Evolutionary conservation across 768 basidiomycete species (phyloP), one percentile per base, ranked within the genome.

Genomic region (Suillus hirtellus): DNA sequence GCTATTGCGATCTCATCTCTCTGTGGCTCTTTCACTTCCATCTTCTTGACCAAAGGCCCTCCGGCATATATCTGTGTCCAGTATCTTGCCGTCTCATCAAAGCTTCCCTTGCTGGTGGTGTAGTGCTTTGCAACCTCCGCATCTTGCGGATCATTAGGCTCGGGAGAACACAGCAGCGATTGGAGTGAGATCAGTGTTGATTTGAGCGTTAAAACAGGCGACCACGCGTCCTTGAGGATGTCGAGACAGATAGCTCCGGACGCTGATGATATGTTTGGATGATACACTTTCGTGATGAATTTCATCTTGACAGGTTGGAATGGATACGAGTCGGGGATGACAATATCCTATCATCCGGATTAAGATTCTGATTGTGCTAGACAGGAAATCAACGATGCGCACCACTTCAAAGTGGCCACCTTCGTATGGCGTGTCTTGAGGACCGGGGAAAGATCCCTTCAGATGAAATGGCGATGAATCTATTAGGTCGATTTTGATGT

Each of bases 281-380:
- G 95, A 73, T 95, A 97, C 35, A 96, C 90, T 75, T 95, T 95
- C 43, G 96, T 99, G 65, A 96, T 88, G 78, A 99, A 98, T 75
- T 95, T 96, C 94, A 98, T 97, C 83, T 98, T 97, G 60, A 96
- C 90, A 0, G 96, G 95, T 72, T 95, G 91, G 75, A 95, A 93
- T 19, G 92, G 93, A 72, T 94, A 94, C 56, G 92, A 86, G 50
- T 95, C 93, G 9, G 95, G 95, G 69, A 98, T 93, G 21, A 89
- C 82, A 67, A 98, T 98, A 72, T 98, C 95, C 93, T 94, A 70
- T 40, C 27, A 42, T 8, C 35, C 24, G 34, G 40, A 56, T 24
- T 60, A 47, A 59, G 49, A 65, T 49, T 40, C 21, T n/a, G 60
- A 66, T 53, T 7, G n/a, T 46, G 34, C 60, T 37, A 43, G 27